phyloP scores from a whole-genome alignment of 768 basidiomycete species.

The Nevesoporus exiguus region DNA sequence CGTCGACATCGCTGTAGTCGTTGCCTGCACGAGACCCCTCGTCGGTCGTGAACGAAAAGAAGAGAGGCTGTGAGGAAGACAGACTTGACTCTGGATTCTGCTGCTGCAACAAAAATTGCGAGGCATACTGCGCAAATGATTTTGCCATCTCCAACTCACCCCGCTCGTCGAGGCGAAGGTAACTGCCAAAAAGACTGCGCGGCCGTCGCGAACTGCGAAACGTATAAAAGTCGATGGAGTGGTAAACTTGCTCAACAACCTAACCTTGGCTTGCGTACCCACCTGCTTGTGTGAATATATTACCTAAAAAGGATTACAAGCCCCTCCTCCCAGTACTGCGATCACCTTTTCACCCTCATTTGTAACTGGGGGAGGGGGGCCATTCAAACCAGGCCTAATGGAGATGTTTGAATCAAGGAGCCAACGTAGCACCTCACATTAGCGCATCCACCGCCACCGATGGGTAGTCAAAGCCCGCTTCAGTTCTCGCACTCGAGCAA shows the following conservation, averaged over 20 bases:
- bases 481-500: no score
- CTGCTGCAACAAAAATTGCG: slow-evolving; percentile 71
- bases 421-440: no score
- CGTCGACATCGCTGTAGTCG: slow-evolving; percentile 55
- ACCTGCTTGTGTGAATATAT: slow-evolving; percentile 14
- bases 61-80: slow-evolving; percentile 71
- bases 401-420: no score
- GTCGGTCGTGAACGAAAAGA: slow-evolving; percentile 86
- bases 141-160: slow-evolving; percentile 45
- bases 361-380: neutral
- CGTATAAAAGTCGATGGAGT: slow-evolving; percentile 11
- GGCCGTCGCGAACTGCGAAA: slow-evolving; percentile 11
- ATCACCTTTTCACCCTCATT: neutral
- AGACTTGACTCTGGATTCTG: slow-evolving; percentile 49
- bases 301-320: slow-evolving; percentile 11
- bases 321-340: neutral
- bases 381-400: neutral
- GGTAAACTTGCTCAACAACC: slow-evolving; percentile 20
- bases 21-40: slow-evolving; percentile 53
- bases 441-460: no score
- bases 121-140: slow-evolving; percentile 80
- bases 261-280: slow-evolving; percentile 22
- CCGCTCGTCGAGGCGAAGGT: slow-evolving; percentile 17
- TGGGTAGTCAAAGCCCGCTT: no score
- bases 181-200: slow-evolving; percentile 4